Base-by-base conservation (phyloP, 1,284 basidiomycete species). In the Wolfiporia cocos region DNA sequence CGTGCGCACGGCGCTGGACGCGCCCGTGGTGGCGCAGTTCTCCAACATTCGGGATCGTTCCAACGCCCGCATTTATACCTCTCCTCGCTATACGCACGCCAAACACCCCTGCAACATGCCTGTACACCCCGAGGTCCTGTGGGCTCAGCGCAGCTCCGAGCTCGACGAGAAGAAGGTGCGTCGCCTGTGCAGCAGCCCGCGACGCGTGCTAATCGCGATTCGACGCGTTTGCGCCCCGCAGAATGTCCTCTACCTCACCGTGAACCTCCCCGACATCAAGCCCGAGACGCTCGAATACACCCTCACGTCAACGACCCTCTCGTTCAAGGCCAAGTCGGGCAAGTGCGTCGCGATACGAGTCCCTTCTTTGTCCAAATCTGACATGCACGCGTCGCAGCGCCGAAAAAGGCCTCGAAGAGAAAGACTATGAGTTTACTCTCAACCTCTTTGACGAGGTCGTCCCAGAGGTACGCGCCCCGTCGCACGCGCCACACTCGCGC, bases 91-190 rank as follows among this genome's bases (percentile, higher is more conserved):
- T 37, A 39, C 49, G 45, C 40, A 28, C 14, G 14, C 7, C 7
- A 14, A 28, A 28, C 26, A 7, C 7, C 7, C 26, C 26, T 7
- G 9, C 44, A 57, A 51, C 42, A 71, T 78, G 65, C 55, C 71
- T 9, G 57, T 63, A 48, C 88, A 92, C 66, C 91, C 92, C 34
- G 90, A 95, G 68, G 71, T 94, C 41, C 72, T 90, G 3, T 96
- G 92, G 89, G 92, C 92, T 38, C 91, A 96, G 66, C 79, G 92
- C 53, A 89, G 83, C 68, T 87, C 81, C 21, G 72, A 67, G 18
- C 54, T 67, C 7, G 77, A 73, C 18, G 70, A 80, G 35, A 74
- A 74, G 44, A 92, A 92, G 74, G 92, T 89, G 28, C 40, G 48
- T 48, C 17, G 43, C 43, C 49, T 42, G 46, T 40, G 11, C 33